Percentiles rank a stretch among this genome's conserved stretches.
Conservation (phyloP, 768 basidiomycete genomes). For the Podaxis mareebaensis region DNA sequence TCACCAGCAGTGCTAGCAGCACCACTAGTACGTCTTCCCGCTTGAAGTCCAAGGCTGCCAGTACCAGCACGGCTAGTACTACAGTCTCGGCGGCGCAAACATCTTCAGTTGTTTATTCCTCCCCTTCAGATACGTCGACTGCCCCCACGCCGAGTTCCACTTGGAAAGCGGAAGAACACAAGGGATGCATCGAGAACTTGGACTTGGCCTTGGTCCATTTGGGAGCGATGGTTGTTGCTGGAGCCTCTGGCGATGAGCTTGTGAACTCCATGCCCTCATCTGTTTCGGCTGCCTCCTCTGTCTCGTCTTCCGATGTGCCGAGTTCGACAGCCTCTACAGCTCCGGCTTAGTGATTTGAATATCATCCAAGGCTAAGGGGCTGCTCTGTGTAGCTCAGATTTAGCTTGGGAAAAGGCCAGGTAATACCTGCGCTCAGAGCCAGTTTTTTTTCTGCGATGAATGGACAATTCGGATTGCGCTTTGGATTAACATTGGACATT, state of each 20-base stretch:
- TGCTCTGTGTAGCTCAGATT: background rate
- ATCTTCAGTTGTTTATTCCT: background rate
- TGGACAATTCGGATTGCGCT: background rate
- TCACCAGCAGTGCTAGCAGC: background rate
- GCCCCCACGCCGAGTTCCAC: constrained; percentile 17
- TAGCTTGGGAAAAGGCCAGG: background rate
- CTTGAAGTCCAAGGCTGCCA: background rate
- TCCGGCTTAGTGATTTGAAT: background rate
- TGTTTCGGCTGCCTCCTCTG: background rate
- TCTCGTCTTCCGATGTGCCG: background rate
- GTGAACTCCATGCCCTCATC: background rate
- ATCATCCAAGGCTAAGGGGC: background rate
- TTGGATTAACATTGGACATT: constrained; percentile 1
- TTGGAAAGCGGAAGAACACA: background rate
- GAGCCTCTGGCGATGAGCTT: background rate
- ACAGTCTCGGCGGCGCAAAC: background rate
- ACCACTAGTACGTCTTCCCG: constrained; percentile 3
- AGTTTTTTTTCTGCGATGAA: background rate
- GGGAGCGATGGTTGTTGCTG: constrained; percentile 10
- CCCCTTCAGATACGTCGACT: background rate
- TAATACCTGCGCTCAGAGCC: background rate
- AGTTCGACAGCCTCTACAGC: background rate
- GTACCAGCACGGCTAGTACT: background rate
- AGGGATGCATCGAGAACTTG: constrained; percentile 9
- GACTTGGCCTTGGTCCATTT: constrained; percentile 9